Evolutionary conservation across 192 early-diverging fungal species (phyloP).

Genomic region (Podila epigama): DNA sequence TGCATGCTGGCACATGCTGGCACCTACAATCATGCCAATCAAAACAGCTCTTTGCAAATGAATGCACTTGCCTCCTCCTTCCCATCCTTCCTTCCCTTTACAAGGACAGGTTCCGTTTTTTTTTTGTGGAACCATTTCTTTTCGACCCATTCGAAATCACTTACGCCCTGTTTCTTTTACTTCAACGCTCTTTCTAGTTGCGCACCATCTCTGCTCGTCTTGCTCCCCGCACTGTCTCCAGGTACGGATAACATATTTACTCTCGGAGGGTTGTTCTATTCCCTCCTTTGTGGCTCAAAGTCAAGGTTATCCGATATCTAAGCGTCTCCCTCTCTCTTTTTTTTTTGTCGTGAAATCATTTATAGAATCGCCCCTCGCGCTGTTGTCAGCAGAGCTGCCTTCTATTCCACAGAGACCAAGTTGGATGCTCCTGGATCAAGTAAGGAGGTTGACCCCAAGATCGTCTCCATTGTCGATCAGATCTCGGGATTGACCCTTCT

Average conservation of each 20-base stretch:
- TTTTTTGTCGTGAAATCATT: background rate
- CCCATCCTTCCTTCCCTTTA: too few species aligned
- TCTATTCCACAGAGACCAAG: constrained; percentile 48
- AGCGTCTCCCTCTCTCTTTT: too few species aligned
- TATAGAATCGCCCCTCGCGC: constrained; percentile 41
- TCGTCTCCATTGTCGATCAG: constrained; percentile 86
- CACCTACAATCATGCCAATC: too few species aligned
- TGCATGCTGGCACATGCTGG: too few species aligned
- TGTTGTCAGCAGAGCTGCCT: constrained; percentile 44
- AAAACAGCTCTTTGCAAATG: too few species aligned
- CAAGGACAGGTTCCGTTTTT: too few species aligned
- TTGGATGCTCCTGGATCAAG: constrained; percentile 70
- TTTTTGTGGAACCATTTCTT: too few species aligned
- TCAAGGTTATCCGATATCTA: too few species aligned
- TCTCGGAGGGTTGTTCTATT: background rate
- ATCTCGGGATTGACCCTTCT: constrained; percentile 92
- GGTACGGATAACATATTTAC: constrained; percentile 2
- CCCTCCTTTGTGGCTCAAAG: background rate
- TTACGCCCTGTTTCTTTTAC: too few species aligned
- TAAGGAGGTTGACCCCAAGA: constrained; percentile 68
- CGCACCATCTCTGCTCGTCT: constrained; percentile 36
- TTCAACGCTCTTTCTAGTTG: too few species aligned
- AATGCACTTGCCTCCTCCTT: too few species aligned
- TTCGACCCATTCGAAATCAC: too few species aligned
- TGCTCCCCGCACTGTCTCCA: constrained; percentile 31